Base-by-base conservation (phyloP, 192 early-diverging fungal species). In the Coemansia sp. region DNA sequence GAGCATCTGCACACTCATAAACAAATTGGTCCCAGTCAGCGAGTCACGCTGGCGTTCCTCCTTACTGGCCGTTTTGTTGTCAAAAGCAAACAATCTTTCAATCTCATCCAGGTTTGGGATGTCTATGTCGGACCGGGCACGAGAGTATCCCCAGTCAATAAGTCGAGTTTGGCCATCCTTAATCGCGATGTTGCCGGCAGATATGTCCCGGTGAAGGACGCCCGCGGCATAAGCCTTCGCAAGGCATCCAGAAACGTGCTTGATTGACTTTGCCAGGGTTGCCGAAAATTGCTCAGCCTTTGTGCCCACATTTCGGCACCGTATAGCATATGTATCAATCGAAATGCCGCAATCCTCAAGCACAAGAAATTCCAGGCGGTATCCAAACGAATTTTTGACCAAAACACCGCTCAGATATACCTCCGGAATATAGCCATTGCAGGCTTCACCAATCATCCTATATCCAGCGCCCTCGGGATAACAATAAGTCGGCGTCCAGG, bases 181-280 rank as follows among this genome's bases (percentile, higher is more conserved):
- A 22, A 73, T 45, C 1, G 56, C 51, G 35, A 74, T 61, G 48
- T 65, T 67, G 23, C 58, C 72, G 2, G 62, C 43, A 12, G 66
- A 74, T 9, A 74, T 43, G 35, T 68, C 72, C 15, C 66, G 58
- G 24, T 74, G 72, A 4, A 74, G 56, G 6, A 70, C 57, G 14
- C 62, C 58, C 5, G 60, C 56, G 0, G 17, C 11, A 2, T 27
- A 29, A 4, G 72, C 72, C 3, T 56, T 25, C 10, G 47, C 38
- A 8, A 73, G 55, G 12, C 61, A 63, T 0, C 12, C n/a, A 1
- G 39, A n/a, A 3, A 58, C 37, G n/a, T 52, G 32, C 19, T 29
- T 24, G n/a, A 69, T 50, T 22, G 11, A 22, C 14, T 25, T 22
- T 22, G 22, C 52, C 10, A 53, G 52, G 14, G 52, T 25, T 14